Conservation (phyloP, 352 stramenopile species). For the Phytophthora pini region DNA sequence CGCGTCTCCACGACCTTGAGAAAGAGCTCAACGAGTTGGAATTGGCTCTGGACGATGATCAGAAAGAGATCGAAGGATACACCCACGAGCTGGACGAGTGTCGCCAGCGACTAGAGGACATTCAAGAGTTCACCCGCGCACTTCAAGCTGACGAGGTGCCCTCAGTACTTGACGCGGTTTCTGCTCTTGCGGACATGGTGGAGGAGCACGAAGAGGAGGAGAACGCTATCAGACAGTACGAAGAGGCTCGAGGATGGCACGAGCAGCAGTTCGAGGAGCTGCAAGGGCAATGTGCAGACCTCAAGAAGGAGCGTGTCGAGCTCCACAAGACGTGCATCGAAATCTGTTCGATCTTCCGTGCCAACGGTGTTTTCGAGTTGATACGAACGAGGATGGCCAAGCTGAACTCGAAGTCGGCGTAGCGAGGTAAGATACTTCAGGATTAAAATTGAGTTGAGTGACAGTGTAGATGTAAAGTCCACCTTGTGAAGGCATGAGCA, state of each 20-base stretch:
- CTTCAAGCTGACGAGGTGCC: slow-evolving; percentile 18
- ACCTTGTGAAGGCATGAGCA: background rate
- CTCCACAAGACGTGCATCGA: slow-evolving; percentile 33
- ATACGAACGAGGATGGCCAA: slow-evolving; percentile 26
- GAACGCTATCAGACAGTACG: slow-evolving; percentile 24
- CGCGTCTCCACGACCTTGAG: slow-evolving; percentile 30
- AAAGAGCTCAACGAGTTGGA: slow-evolving; percentile 29
- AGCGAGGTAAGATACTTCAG: background rate
- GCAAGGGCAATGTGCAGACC: slow-evolving; percentile 4
- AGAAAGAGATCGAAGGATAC: slow-evolving; percentile 36
- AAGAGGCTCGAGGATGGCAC: slow-evolving; percentile 16
- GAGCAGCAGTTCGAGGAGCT: slow-evolving; percentile 23
- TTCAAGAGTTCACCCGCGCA: slow-evolving; percentile 34
- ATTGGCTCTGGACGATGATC: slow-evolving; percentile 30
- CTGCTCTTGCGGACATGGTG: slow-evolving; percentile 27
- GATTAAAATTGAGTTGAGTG: slow-evolving; percentile 7
- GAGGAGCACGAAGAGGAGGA: slow-evolving; percentile 38
- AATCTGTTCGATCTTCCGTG: slow-evolving; percentile 38
- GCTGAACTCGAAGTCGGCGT: background rate
- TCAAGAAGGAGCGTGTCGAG: slow-evolving; percentile 27
- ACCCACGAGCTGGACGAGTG: slow-evolving; percentile 33
- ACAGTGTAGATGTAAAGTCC: background rate
- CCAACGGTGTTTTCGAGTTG: slow-evolving; percentile 29
- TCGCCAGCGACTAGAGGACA: slow-evolving; percentile 26
- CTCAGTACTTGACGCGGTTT: slow-evolving; percentile 13